Evolutionary conservation across 148 eudicot genomes (phyloP), one percentile per base, ranked within the genome.

Genomic region (Nepenthes mirabilis): DNA sequence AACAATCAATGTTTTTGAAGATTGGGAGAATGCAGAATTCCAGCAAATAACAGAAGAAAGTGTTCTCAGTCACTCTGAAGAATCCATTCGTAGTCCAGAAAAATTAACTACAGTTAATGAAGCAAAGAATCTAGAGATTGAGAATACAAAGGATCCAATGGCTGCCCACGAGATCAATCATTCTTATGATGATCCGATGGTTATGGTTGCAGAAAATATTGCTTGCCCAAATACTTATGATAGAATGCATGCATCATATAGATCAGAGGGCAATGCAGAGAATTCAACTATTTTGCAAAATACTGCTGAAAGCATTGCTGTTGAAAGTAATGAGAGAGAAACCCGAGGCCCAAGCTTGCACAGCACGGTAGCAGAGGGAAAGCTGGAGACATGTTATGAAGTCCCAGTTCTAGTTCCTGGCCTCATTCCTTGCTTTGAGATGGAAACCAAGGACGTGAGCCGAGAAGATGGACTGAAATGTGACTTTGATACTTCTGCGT

Each of bases 361-460:
- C 3, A 37, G 14, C 36, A 49, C 52, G 12, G 52, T n/a, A n/a
- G 43, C 14, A 14, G 68, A 68, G 13, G 64, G 8, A 50, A 70
- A 11, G 33, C 2, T 59, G n/a, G 64, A 48, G 36, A 53, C 23
- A 6, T 63, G 35, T 58, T 70, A 73, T 35, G 75, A 59, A 59
- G 55, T 65, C 53, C 80, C 79, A 33, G 73, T 79, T 55, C 52
- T 82, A 43, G 77, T 82, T n/a, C 87, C 81, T 1, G 83, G 87
- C 43, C 66, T 82, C 58, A 55, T 55, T 71, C 60, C 74, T 11
- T 37, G 11, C 34, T 36, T 47, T 9, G 47, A 11, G 7, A 57
- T 62, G 36, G 53, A 62, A 63, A 43, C 52, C 1, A 12, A 49
- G 8, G 45, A 40, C 6, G 45, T 40, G 45, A 40, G 6, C 4